Evolutionary conservation across 1,284 basidiomycete genomes (phyloP), one percentile per base, ranked within the genome.

Genomic region (Cryptococcus wingfieldii): DNA sequence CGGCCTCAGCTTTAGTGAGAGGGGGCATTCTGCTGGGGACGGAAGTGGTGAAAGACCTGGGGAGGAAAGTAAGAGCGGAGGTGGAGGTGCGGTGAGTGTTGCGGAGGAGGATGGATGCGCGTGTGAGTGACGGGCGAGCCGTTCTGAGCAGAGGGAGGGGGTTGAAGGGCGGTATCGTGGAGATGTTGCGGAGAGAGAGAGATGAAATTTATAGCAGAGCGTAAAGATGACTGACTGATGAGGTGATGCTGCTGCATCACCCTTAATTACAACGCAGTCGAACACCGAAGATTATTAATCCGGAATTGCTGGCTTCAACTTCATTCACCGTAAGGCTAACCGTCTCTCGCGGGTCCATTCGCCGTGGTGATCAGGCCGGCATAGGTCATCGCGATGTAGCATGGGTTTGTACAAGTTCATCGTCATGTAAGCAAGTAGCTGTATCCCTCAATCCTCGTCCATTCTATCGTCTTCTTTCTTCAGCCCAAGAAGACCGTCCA

Each of bases 11-110:
- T 42, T 68, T 65, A 28, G 64, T 64, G 37, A 78, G 61, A 51
- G 76, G 76, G 51, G 76, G 74, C 76, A 78, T 78, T 27, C 53
- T 73, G 53, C 25, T 38, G 18, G 50, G n/a, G 18, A 14, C 34
- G 13, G 48, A 50, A 13, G 64, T 58, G 28, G 58, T 49, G 57
- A 74, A 68, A 7, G 53, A 16, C 53, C 67, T 62, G 16, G 19
- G 41, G 23, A 12, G 37, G 50, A 44, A 51, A 43, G 47, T 37
- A 8, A 14, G 41, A 44, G 47, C 38, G 23, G 47, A 43, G 19
- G 18, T 28, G 16, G 38, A 54, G 27, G 46, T 43, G 38, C 5
- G 16, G 49, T 37, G 48, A 39, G 12, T 38, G 52, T 19, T n/a
- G 47, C 23, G 16, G 25, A 41, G 38, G 44, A 19, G n/a, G 50